phyloP scores from a whole-genome alignment of 2,329 filamentous ascomycete species.

The Trichoderma sp. region DNA sequence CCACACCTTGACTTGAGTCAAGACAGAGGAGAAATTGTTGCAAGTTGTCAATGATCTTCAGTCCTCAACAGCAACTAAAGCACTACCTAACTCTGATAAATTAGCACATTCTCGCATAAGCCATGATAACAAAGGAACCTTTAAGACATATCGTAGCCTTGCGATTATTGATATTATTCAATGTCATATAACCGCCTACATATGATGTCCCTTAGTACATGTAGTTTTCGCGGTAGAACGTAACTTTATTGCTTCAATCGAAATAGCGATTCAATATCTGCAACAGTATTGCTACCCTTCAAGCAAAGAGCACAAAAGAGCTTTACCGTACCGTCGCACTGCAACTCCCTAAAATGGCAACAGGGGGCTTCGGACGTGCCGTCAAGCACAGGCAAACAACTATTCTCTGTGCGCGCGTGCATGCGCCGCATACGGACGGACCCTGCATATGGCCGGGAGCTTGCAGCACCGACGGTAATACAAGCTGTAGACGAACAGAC shows the following conservation, averaged over 20 bases:
- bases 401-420: background rate
- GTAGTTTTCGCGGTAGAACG: too few relatives aligned
- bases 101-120: too few relatives aligned
- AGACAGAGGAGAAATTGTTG: background rate
- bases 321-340: background rate
- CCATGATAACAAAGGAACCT: too few relatives aligned
- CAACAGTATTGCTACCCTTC: background rate
- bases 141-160: too few relatives aligned
- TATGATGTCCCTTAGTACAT: too few relatives aligned
- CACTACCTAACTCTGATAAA: background rate
- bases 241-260: background rate
- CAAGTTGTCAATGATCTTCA: background rate
- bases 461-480: background rate
- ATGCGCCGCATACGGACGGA: background rate
- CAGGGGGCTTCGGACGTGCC: slow-evolving; percentile 19
- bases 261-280: background rate
- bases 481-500: slow-evolving; percentile 15
- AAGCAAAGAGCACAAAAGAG: background rate
- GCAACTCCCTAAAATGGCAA: background rate
- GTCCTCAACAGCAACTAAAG: background rate
- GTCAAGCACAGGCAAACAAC: background rate
- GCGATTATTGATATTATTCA: too few relatives aligned
- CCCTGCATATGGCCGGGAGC: background rate
- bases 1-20: background rate
- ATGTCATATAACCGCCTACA: too few relatives aligned